Base-by-base conservation (phyloP, 805 yeast species). In the Hanseniaspora meyeri region DNA sequence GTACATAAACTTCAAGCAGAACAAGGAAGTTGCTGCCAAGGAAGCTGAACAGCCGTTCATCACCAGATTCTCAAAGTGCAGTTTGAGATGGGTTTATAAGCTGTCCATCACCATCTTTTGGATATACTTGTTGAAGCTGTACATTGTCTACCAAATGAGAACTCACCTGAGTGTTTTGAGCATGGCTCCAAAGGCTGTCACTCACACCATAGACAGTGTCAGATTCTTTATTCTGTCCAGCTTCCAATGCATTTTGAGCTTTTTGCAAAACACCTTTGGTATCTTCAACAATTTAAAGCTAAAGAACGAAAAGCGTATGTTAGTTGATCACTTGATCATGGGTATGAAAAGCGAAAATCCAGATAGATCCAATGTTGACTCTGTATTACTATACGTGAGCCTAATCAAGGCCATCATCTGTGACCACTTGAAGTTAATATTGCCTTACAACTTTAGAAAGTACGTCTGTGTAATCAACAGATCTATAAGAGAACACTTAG, bases 111-210 rank as follows among this genome's bases (percentile, higher is more conserved):
- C 46, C 6, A 17, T 57, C 4, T 49, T 51, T 12, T 37, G 51
- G 29, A 29, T 51, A 17, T 57, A 57, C 29, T 43, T 48, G n/a
- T 20, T 57, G 36, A 57, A 57, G 36, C 8, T 57, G n/a, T 57
- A 57, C 46, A 57, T 57, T 42, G 49, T 57, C 14, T 57, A 57
- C 36, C 59, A 57, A 51, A 48, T 57, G 55, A 57, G 40, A 51
- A 39, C 36, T 9, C 53, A 57, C 32, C 4, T 48, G 17, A 42
- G 43, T 24, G n/a, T 53, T 38, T 11, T 32, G 4, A 53, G 32
- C 29, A 24, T 53, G 14, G 40, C 43, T 19, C 57, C 57, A 6
- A n/a, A n/a, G 14, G 34, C 32, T 19, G 32, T 53, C 14, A 24
- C 42, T 9, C 20, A 31, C 16, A 10, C 32, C 16, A 37, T 46